Conservation (phyloP, 2,329 filamentous ascomycete genomes). For the Apiospora malaysiana region DNA sequence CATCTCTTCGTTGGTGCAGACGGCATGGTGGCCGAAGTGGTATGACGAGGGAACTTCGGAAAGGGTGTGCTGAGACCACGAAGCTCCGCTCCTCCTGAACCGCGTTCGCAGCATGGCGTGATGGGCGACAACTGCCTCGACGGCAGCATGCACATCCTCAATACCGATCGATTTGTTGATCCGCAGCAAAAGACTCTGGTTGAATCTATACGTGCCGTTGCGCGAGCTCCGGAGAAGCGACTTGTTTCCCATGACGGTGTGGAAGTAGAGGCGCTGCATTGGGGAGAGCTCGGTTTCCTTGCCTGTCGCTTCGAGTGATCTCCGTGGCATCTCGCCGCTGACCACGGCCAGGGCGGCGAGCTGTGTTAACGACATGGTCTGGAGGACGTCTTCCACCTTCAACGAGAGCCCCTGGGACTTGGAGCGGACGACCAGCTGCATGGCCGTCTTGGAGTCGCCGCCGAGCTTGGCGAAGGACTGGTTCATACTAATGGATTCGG, state of each 20-base stretch:
- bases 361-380: slow-evolving; percentile 45
- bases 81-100: slow-evolving; percentile 45
- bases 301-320: slow-evolving; percentile 41
- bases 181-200: slow-evolving; percentile 55
- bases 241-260: slow-evolving; percentile 50
- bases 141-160: slow-evolving; percentile 53
- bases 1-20: slow-evolving; percentile 49
- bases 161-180: slow-evolving; percentile 48
- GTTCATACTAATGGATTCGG: slow-evolving; percentile 49
- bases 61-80: slow-evolving; percentile 54
- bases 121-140: slow-evolving; percentile 55
- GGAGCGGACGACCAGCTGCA: slow-evolving; percentile 46
- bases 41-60: slow-evolving; percentile 50
- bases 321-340: slow-evolving; percentile 37
- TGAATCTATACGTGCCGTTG: slow-evolving; percentile 52
- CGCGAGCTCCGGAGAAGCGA: slow-evolving; percentile 35
- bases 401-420: slow-evolving; percentile 46
- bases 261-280: slow-evolving; percentile 61
- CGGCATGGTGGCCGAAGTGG: slow-evolving; percentile 48
- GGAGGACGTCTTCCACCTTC: slow-evolving; percentile 44
- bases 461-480: slow-evolving; percentile 47
- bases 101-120: slow-evolving; percentile 59
- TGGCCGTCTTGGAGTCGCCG: slow-evolving; percentile 46
- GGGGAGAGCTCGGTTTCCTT: slow-evolving; percentile 55
- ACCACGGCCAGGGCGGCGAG: slow-evolving; percentile 45